Conservation (phyloP, 208 protist genomes). For the Crithidia sp. region DNA sequence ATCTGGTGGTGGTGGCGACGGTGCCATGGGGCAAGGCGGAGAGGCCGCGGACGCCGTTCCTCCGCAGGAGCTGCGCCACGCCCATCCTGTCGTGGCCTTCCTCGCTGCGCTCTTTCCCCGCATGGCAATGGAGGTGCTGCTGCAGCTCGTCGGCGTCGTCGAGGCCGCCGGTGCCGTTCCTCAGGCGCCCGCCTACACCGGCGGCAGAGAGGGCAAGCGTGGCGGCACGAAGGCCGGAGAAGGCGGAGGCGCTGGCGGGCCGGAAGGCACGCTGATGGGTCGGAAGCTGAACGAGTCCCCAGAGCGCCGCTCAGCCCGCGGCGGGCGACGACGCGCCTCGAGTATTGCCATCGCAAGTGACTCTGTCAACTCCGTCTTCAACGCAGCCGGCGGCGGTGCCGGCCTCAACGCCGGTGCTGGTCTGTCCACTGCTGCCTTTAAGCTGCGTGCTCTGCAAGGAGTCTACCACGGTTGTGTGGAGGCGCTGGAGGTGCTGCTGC, state of each 20-base stretch:
- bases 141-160: conserved; percentile 18
- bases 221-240: background rate
- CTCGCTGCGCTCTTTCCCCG: conserved; percentile 34
- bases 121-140: conserved; percentile 25
- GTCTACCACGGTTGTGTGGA: conserved; percentile 34
- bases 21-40: background rate
- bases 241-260: no score
- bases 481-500: conserved; percentile 29
- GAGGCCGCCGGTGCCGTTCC: conserved; percentile 19
- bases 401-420: background rate
- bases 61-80: conserved; percentile 8
- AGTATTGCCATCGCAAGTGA: background rate
- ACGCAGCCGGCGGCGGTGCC: background rate
- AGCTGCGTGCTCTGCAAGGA: conserved; percentile 8
- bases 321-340: conserved; percentile 7
- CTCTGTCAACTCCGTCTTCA: background rate
- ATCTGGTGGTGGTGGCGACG: no score
- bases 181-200: conserved; percentile 1
- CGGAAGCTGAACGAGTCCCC: conserved; percentile 8
- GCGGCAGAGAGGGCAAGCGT: background rate
- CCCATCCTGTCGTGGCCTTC: conserved; percentile 37
- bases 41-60: background rate
- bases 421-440: background rate
- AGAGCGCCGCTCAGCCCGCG: conserved; percentile 1
- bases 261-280: background rate